These are phyloP conservation scores for Fusarium torreyae DNA, from an alignment of 2,329 filamentous ascomycete genomes.

Conservation along the genomic window DNA sequence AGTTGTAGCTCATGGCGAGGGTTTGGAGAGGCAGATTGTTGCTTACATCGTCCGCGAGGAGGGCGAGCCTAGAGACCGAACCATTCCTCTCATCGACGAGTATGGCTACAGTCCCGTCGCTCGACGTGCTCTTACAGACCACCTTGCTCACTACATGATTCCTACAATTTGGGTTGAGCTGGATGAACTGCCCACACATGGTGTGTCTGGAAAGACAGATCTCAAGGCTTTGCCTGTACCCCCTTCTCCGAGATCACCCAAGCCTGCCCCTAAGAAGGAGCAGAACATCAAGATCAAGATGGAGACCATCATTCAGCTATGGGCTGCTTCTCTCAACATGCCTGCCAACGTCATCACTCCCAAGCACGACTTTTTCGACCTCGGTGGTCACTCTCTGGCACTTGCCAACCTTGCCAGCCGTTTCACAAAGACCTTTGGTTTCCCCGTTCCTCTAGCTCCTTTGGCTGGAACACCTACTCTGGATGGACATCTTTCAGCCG, in stretches of 20 bases:
- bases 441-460: conserved; percentile 78
- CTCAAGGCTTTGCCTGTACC: conserved; percentile 79
- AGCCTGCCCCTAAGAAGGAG: conserved; percentile 59
- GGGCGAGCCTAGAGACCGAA: conserved; percentile 70
- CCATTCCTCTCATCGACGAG: conserved; percentile 76
- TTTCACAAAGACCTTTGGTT: conserved; percentile 78
- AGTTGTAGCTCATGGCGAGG: conserved; percentile 81
- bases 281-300: conserved; percentile 76
- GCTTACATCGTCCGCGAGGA: conserved; percentile 82
- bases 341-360: conserved; percentile 73
- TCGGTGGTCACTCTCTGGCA: conserved; percentile 83
- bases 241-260: conserved; percentile 64
- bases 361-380: conserved; percentile 84
- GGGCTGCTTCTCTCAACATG: conserved; percentile 80
- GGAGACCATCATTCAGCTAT: conserved; percentile 78
- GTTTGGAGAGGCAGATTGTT: conserved; percentile 80
- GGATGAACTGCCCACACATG: conserved; percentile 79
- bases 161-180: conserved; percentile 83
- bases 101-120: conserved; percentile 80
- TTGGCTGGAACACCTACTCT: conserved; percentile 81
- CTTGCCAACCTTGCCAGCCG: conserved; percentile 83
- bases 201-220: conserved; percentile 85
- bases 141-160: conserved; percentile 87
- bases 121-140: conserved; percentile 74
- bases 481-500: conserved; percentile 78